These are phyloP conservation scores for Vitellaria paradoxa DNA, from an alignment of 179 eudicot genomes.

Conservation along the genomic window DNA sequence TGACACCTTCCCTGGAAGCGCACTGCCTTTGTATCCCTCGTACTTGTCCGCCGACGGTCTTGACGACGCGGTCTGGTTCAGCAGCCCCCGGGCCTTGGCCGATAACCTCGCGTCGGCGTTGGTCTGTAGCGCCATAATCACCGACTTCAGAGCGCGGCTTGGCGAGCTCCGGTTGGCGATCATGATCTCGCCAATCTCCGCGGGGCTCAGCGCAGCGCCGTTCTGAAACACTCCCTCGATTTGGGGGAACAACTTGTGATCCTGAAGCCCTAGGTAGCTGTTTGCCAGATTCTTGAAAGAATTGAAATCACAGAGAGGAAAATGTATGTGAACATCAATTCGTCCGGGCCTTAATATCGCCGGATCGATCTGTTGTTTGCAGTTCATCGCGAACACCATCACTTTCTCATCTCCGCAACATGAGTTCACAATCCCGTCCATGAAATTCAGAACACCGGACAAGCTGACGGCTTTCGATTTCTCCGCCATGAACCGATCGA, in stretches of 20 bases:
- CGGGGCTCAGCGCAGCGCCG: conserved; percentile 67
- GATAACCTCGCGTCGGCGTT: conserved; percentile 18
- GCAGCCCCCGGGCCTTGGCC: conserved; percentile 6
- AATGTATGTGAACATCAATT: conserved; percentile 72
- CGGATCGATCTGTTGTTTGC: conserved; percentile 55
- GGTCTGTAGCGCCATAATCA: conserved; percentile 49
- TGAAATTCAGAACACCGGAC: conserved; percentile 61
- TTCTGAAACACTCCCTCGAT: conserved; percentile 64
- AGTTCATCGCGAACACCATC: conserved; percentile 72
- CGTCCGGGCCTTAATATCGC: conserved; percentile 63
- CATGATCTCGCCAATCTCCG: conserved; percentile 85
- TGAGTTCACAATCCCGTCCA: conserved; percentile 73
- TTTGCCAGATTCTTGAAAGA: conserved; percentile 63
- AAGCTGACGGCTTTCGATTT: conserved; percentile 29
- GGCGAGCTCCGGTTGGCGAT: conserved; percentile 72
- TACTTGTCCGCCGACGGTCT: conserved; percentile 15
- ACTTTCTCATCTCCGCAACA: conserved; percentile 67
- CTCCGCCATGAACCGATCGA: conserved; percentile 42
- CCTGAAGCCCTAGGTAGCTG: conserved; percentile 55
- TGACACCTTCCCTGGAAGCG: conserved; percentile 48
- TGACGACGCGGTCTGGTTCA: conserved; percentile 19
- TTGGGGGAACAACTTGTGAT: conserved; percentile 49
- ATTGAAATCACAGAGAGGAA: conserved; percentile 68
- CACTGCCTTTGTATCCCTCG: conserved; percentile 27
- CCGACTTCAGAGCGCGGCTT: conserved; percentile 72